phyloP scores from a whole-genome alignment of 768 basidiomycete species.

The Pleurotus pulmonarius region DNA sequence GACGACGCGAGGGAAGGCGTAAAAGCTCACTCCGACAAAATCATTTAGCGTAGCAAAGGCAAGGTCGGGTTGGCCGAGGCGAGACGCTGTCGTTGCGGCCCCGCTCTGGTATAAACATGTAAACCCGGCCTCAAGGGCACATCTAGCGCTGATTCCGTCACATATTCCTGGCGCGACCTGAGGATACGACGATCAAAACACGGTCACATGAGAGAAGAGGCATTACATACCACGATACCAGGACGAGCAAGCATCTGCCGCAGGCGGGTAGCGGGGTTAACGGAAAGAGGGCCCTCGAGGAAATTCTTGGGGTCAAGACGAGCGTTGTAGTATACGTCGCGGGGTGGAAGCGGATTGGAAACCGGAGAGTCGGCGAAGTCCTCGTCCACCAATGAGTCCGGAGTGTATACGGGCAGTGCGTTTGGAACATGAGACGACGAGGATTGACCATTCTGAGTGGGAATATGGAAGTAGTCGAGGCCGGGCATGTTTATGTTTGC shows the following conservation, averaged over 20 bases:
- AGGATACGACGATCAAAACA: not conserved
- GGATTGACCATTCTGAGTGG: not conserved
- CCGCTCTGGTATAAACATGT: conserved; percentile 74
- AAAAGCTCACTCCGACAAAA: conserved; percentile 53
- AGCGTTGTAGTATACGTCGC: conserved; percentile 53
- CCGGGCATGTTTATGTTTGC: conserved; percentile 4
- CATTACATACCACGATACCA: conserved; percentile 62
- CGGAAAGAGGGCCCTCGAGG: conserved; percentile 63
- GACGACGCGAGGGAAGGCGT: not conserved
- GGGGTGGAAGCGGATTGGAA: not conserved
- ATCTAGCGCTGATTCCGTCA: conserved; percentile 77
- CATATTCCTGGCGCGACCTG: conserved; percentile 76
- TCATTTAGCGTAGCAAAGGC: conserved; percentile 78
- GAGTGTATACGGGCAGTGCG: not conserved
- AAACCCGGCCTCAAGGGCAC: conserved; percentile 78
- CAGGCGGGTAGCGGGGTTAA: conserved; percentile 66
- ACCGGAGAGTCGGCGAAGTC: not conserved
- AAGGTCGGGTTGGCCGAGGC: conserved; percentile 74
- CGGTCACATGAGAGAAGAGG: not conserved
- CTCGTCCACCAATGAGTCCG: not conserved
- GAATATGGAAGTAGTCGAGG: not conserved
- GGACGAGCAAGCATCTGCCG: conserved; percentile 68
- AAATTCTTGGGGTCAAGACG: conserved; percentile 69
- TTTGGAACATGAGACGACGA: not conserved
- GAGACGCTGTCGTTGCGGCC: conserved; percentile 77